Base-by-base conservation (phyloP, 2,329 filamentous ascomycete genomes). In the Neonectria neomacrospora region DNA sequence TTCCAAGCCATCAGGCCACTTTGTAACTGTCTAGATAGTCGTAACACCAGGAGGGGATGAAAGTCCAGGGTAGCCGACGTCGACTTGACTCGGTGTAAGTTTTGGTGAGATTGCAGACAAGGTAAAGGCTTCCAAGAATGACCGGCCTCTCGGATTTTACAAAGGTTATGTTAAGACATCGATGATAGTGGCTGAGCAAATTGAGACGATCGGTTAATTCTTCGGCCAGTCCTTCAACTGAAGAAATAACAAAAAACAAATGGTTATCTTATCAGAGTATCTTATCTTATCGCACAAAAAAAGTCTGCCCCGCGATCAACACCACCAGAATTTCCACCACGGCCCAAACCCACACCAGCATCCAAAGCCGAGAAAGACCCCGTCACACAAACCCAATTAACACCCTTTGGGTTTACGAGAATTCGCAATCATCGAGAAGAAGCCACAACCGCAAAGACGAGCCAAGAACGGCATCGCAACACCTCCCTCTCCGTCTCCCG, bases 221-320 rank as follows among this genome's bases (percentile, higher is more conserved):
- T n/a, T n/a, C n/a, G n/a, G n/a, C n/a, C n/a, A n/a, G n/a, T n/a
- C n/a, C n/a, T n/a, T n/a, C n/a, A n/a, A n/a, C n/a, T n/a, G n/a
- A n/a, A n/a, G n/a, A n/a, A n/a, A n/a, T n/a, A n/a, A 26, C 23
- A 26, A 26, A 6, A 26, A 3, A 26, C 3, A 26, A 26, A 26
- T 6, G 23, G 23, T 20, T 18, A 47, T 56, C 54, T 56, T 56
- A 56, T 56, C 54, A 14, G 18, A 30, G n/a, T 18, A 26, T 28
- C 54, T 48, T 48, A 56, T 56, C 54, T 56, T 41, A 56, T 56
- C 41, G 28, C 26, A 45, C 26, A 45, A 47, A 56, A 54, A 56
- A 48, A 56, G 52, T 45, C 39, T 41, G 39, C 52, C 52, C 52
- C 52, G 52, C 52, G 39, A 28, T 55, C 32, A 54, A 55, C 52